Base-by-base conservation (phyloP, 768 basidiomycete genomes). In the Rhodotorula graminis region DNA sequence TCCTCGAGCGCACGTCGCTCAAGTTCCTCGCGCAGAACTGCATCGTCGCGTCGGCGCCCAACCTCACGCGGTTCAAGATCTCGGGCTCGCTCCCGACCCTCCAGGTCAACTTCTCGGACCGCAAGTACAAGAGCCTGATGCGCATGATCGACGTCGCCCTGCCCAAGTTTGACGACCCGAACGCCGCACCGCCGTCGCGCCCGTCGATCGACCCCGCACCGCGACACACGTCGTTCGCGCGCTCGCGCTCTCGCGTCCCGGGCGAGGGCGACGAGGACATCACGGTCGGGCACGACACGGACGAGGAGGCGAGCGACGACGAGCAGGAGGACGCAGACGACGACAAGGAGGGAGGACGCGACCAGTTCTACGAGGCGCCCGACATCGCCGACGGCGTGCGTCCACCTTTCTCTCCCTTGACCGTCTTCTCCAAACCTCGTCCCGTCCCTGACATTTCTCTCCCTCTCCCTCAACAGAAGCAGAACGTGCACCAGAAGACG, bases 41-140 rank as follows among this genome's bases (percentile, higher is more conserved):
- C 3, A 98, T 98, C 75, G 88, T 96, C 46, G 90, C 92, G 0
- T 87, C 87, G 64, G 90, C 88, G 23, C 84, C 89, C 63, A 92
- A 86, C 75, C 85, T 98, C 60, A 87, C 93, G 3, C 86, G 90
- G 52, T 90, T 98, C 85, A 98, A 93, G 81, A 84, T 97, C 61
- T 87, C 92, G 0, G 96, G 94, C 15, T 89, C 88, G 70, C 83
- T 99, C 53, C 94, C 95, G 3, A 86, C 87, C 44, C 84, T 99
- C 18, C 90, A 90, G 78, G 85, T 96, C 80, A 98, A 99, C 80
- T 82, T 94, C 58, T 93, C 91, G 31, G 91, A 93, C 78, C 86
- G 87, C 15, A 95, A 94, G 80, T 95, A 95, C 82, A 90, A 94
- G 82, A 86, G 89, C 2, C 82, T 98, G 57, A 92, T 99, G 91